These are phyloP conservation scores for Pleomassaria siparia DNA, from an alignment of 2,329 filamentous ascomycete species.

Conservation along the genomic window DNA sequence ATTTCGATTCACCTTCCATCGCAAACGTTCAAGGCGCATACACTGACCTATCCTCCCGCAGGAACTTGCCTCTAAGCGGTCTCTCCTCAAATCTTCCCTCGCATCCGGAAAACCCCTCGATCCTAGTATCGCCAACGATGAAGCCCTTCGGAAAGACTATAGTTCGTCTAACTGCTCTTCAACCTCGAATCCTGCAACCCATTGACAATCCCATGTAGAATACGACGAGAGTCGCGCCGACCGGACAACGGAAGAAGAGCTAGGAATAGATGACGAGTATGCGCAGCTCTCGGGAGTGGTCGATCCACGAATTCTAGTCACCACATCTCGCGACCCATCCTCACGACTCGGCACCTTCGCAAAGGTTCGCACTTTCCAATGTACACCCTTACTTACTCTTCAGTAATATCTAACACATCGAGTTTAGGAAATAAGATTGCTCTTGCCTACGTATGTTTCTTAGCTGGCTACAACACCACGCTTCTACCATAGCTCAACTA, in stretches of 20 bases:
- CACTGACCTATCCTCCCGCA: no score
- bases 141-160: constrained; percentile 77
- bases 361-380: no score
- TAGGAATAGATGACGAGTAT: constrained; percentile 85
- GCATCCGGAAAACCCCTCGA: constrained; percentile 88
- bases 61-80: constrained; percentile 88
- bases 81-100: constrained; percentile 81
- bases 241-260: constrained; percentile 62
- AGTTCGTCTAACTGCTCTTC: no score
- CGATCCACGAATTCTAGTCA: constrained; percentile 84
- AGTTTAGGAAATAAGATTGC: constrained; percentile 81
- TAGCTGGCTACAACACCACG: no score
- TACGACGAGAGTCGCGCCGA: constrained; percentile 82
- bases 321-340: constrained; percentile 86
- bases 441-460: constrained; percentile 80
- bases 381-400: no score
- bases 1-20: no score
- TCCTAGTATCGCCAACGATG: constrained; percentile 82
- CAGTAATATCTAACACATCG: no score
- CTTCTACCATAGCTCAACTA: no score
- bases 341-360: constrained; percentile 84
- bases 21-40: constrained; percentile 69
- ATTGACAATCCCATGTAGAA: no score
- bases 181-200: no score
- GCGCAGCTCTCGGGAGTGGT: constrained; percentile 81